Evolutionary conservation across 495 filamentous ascomycete genomes (phyloP), one percentile per base, ranked within the genome.

Genomic region (Podospora comata): DNA sequence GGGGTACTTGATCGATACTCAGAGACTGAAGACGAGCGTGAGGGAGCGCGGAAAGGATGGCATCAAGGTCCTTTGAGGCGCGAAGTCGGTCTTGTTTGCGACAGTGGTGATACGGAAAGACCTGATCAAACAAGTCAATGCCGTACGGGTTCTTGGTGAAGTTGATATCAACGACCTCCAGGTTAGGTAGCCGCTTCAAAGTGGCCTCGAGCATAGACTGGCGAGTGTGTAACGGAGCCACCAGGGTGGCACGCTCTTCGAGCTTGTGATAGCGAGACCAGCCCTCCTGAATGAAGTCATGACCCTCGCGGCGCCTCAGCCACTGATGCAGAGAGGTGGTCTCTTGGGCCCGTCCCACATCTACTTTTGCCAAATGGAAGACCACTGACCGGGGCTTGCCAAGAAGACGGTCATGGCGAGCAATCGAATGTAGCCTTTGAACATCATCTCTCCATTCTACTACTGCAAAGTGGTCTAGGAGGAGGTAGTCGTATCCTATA

Each of bases 371-470:
- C 66, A 84, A 80, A 73, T 82, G 82, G 70, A 84, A 78, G 67
- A 77, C 78, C 69, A 83, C 68, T 18, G 78, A 76, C 53, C 69
- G 73, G 76, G 82, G 81, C 63, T 72, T 76, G 44, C 70, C 69
- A 59, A 79, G 77, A 26, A 84, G 75, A 7, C 79, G 81, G 26
- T 79, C 77, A 66, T 82, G 78, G 65, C 72, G 70, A 55, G 82
- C 80, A 65, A 84, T 82, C 57, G 71, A 74, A 65, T 79, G 76
- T 58, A 84, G 74, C 53, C 78, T 74, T 65, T 77, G 73, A 72
- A 84, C 76, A 70, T 84, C 82, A 69, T 83, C 76, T 59, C 76
- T 75, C 81, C 81, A 84, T 65, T 79, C 75, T 67, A 82, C 76
- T 54, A 77, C 77, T 54, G 74, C 79, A 72, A 83, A 83, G 57